phyloP scores from a whole-genome alignment of 73 alveolate species.

The Paramecium tetraurelia region DNA sequence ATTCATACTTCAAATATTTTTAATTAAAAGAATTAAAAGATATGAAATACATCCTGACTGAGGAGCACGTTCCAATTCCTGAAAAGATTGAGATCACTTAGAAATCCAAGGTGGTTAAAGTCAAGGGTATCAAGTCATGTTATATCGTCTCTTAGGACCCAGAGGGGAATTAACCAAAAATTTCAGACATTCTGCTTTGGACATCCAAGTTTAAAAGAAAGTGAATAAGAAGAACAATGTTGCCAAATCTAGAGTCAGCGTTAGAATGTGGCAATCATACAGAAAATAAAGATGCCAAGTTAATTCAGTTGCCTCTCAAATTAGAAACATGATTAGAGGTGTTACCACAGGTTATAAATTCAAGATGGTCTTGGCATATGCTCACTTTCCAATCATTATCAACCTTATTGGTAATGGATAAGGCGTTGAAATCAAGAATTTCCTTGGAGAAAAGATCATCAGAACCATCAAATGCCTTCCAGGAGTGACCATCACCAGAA shows the following conservation, averaged over 20 bases:
- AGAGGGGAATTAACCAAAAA: conserved; percentile 25
- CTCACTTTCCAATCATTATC: conserved; percentile 94
- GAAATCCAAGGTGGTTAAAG: conserved; percentile 44
- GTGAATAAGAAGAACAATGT: not conserved
- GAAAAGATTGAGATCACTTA: conserved; percentile 45
- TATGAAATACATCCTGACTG: conserved; percentile 58
- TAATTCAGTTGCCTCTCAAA: conserved; percentile 54
- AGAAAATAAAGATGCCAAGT: conserved; percentile 57
- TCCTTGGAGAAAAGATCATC: conserved; percentile 90
- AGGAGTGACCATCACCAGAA: conserved; percentile 78
- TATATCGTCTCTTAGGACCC: conserved; percentile 26
- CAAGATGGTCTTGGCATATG: conserved; percentile 93
- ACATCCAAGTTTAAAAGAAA: conserved; percentile 7
- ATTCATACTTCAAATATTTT: not conserved
- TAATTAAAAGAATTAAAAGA: conserved; percentile 17
- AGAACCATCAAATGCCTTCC: conserved; percentile 82
- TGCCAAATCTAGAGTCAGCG: conserved; percentile 1
- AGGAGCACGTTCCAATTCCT: conserved; percentile 55
- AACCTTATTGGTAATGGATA: conserved; percentile 73
- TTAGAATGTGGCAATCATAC: conserved; percentile 12
- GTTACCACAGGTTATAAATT: conserved; percentile 81
- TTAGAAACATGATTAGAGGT: conserved; percentile 77
- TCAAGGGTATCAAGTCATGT: not conserved
- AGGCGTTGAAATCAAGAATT: conserved; percentile 85
- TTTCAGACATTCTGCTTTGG: conserved; percentile 54